Percentiles rank a stretch among this genome's conserved stretches.
phyloP scores from a whole-genome alignment of 1,284 basidiomycete genomes.

The Volvariella surrecta region DNA sequence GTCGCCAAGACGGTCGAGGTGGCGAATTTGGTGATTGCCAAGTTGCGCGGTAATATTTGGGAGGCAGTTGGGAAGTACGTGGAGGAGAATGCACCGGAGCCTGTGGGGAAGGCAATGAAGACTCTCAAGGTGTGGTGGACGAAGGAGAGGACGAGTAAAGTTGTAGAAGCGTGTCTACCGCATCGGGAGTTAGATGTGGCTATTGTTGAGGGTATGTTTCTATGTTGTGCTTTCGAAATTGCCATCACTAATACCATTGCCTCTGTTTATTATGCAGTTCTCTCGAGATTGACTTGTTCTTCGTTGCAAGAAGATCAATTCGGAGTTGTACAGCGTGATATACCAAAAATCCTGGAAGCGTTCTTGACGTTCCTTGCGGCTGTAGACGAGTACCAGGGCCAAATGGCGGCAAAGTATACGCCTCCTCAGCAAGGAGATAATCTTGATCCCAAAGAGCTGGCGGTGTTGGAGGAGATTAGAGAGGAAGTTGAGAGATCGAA shows the following conservation, averaged over 20 bases:
- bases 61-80: background rate
- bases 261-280: constrained; percentile 31
- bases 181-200: constrained; percentile 51
- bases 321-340: constrained; percentile 77
- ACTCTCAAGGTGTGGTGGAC: constrained; percentile 41
- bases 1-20: constrained; percentile 16
- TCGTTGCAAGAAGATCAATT: constrained; percentile 76
- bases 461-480: constrained; percentile 23
- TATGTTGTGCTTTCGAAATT: background rate
- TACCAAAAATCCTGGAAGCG: constrained; percentile 72
- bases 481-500: constrained; percentile 41
- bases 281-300: constrained; percentile 60
- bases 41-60: background rate
- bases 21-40: background rate
- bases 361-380: constrained; percentile 58
- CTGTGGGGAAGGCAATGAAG: constrained; percentile 17
- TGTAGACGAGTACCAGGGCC: constrained; percentile 53
- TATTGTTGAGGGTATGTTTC: constrained; percentile 43
- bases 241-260: no score
- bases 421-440: constrained; percentile 8
- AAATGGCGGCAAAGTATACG: constrained; percentile 23
- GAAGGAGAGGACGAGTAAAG: constrained; percentile 42
- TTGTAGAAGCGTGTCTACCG: constrained; percentile 45
- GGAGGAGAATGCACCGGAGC: constrained; percentile 21
- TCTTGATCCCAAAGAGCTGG: constrained; percentile 21